Evolutionary conservation across 768 basidiomycete genomes (phyloP), one percentile per base, ranked within the genome.

Genomic region (Amanita subjunquillea): DNA sequence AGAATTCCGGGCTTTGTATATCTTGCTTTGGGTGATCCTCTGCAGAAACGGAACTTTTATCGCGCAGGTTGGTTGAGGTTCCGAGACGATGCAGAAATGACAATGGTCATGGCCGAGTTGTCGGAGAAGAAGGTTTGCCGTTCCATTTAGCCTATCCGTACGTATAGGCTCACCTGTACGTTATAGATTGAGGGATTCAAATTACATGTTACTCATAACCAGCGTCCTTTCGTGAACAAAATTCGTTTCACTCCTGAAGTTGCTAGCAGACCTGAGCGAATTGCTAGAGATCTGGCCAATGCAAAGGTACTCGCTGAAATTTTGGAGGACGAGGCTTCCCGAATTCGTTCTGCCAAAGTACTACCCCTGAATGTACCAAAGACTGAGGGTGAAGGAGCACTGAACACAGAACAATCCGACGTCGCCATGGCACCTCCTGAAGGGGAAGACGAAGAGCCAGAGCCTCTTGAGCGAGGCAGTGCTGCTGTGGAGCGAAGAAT

Each of bases 61-160:
- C 88, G 95, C 30, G 90, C 92, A 1, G 95, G 91, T 10, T 97
- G 94, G 93, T 73, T 96, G 54, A 82, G 82, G 57, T 96, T 94
- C 64, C 71, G 69, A 39, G 88, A 91, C 30, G 91, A 91, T 57
- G 81, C 85, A 8, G 90, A 96, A 59, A 91, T 97, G 80, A 61
- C 72, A 2, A 60, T 69, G 13, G 83, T 89, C 4, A 79, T 94
- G 69, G 60, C 72, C 37, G 83, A 88, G 59, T 60, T 97, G 43
- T 78, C 87, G 49, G 89, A 91, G 59, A 86, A 85, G 63, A 94
- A 93, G 81, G 94, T 91, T 57, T 47, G 70, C 53, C 54, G 40
- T 50, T 20, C 25, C 22, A 50, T 45, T 45, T 46, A 9, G 44
- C 45, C n/a, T 34, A 37, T 40, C 37, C 30, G 29, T 53, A 47